Base-by-base conservation (phyloP, 495 filamentous ascomycete genomes). In the Thermothielavioides terrestris region DNA sequence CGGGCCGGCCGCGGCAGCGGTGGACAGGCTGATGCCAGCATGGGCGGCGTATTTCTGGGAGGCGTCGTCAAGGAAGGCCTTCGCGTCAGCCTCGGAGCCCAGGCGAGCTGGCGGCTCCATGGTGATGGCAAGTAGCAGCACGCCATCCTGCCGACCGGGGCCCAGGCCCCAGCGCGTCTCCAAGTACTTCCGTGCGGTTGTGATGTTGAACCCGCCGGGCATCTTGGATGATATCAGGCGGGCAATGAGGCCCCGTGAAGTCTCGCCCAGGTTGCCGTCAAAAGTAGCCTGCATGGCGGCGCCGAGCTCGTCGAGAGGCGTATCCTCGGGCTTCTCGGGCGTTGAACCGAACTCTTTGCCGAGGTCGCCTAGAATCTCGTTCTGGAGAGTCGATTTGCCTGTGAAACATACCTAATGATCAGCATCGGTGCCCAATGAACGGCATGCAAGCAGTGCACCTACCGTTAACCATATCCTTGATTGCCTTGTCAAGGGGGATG, bases 151-250 rank as follows among this genome's bases (percentile, higher is more conserved):
- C 56, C 94, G 77, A 20, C 94, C 94, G 27, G 84, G 64, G 4
- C 75, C 88, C 46, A 99, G 70, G 28, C 92, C 94, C 89, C 89
- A 99, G 63, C 88, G 76, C 6, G 89, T 91, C 70, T 94, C 89
- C 20, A 99, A 67, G 58, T 97, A 92, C 71, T 99, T 97, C 41
- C 91, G 78, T 11, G 92, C 88, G 2, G 84, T 76, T 57, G 91
- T 95, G 63, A 97, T 97, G 64, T 97, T 99, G 77, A 97, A 99
- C 41, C 92, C 92, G 62, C 90, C 94, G 27, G 92, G 94, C 92
- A 99, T 97, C 68, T 99, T 99, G 5, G 92, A 95, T 4, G 94
- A 96, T 23, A 99, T 90, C 62, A 96, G 74, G 52, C 91, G 82
- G 26, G 94, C 91, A 61, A 97, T 83, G 45, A 97, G 80, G 4